Percentiles rank a stretch among this genome's conserved stretches.
Conservation (phyloP, 495 filamentous ascomycete genomes). For the Penicillium paradoxum region DNA sequence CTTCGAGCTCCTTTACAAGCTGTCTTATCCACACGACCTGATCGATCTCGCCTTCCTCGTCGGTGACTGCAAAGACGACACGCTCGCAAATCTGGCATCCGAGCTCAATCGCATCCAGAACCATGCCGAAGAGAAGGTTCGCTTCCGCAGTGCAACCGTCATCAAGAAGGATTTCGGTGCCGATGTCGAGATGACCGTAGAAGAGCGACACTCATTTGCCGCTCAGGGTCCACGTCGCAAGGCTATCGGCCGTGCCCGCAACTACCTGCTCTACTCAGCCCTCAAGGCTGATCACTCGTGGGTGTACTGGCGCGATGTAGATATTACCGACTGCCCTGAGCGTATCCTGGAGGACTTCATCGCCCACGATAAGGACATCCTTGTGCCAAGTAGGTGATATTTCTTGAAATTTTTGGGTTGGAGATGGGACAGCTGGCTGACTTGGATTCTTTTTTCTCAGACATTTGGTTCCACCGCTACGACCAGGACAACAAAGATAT, state of each 20-base stretch:
- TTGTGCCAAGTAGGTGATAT: slow-evolving; percentile 81
- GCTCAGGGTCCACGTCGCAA: slow-evolving; percentile 89
- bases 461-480: slow-evolving; percentile 98
- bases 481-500: slow-evolving; percentile 70
- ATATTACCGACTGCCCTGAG: slow-evolving; percentile 84
- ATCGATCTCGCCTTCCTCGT: slow-evolving; percentile 96
- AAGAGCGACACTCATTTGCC: slow-evolving; percentile 77
- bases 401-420: neutral
- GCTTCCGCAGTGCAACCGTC: slow-evolving; percentile 78
- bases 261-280: slow-evolving; percentile 81
- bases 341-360: slow-evolving; percentile 93
- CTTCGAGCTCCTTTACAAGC: slow-evolving; percentile 84
- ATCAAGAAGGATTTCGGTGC: slow-evolving; percentile 86
- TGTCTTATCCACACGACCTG: slow-evolving; percentile 91
- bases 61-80: slow-evolving; percentile 86
- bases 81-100: slow-evolving; percentile 67
- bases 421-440: slow-evolving; percentile 21
- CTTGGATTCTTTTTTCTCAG: slow-evolving; percentile 37
- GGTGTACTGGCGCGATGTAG: slow-evolving; percentile 98
- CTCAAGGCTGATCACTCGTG: slow-evolving; percentile 92
- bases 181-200: slow-evolving; percentile 63
- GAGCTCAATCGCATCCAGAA: slow-evolving; percentile 89
- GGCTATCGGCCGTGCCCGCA: slow-evolving; percentile 82
- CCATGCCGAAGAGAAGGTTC: slow-evolving; percentile 61
- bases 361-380: slow-evolving; percentile 83